Base-by-base conservation (phyloP, 306 rosid genomes). In the Trifolium dubium region DNA sequence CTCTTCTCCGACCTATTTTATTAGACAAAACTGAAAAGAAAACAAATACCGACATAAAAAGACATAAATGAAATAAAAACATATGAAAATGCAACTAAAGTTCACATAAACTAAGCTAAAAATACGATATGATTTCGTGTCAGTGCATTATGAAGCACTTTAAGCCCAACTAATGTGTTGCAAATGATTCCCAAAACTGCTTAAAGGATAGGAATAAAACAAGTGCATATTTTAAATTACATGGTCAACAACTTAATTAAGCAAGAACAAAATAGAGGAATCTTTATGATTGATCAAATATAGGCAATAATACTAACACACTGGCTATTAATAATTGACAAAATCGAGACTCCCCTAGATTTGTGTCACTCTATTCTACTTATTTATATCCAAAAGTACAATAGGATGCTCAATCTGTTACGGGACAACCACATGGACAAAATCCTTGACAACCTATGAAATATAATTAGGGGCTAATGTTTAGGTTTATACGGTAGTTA, bases 401-500 rank as follows among this genome's bases (percentile, higher is more conserved):
- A 43, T 46, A 11, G 5, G 35, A 59, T 69, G 64, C 49, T 67
- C 6, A 46, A 7, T 43, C 29, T 71, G 73, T 76, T 67, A 78
- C 30, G 72, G 67, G 84, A 64, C 84, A 81, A 31, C 60, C 86
- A 70, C 37, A 29, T 56, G 63, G 63, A 56, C 63, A 28, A 56
- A 23, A 72, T 78, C 30, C 77, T 62, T 79, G 80, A 74, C 72
- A 71, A 64, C 75, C 81, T 78, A 61, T 59, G 47, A 32, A 32
- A 37, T 47, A 75, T 56, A 69, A 58, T 50, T 43, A 81, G 64
- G 44, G 62, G 73, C 75, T 67, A 73, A 51, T 65, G 67, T 78
- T 74, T 74, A 60, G 78, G 71, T 83, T 80, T 67, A 65, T 51
- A 69, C 35, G 68, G 74, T 73, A 77, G 83, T 80, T 60, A 40